Base-by-base conservation (phyloP, 257 asterid species). In the Scutellaria galericulata region DNA sequence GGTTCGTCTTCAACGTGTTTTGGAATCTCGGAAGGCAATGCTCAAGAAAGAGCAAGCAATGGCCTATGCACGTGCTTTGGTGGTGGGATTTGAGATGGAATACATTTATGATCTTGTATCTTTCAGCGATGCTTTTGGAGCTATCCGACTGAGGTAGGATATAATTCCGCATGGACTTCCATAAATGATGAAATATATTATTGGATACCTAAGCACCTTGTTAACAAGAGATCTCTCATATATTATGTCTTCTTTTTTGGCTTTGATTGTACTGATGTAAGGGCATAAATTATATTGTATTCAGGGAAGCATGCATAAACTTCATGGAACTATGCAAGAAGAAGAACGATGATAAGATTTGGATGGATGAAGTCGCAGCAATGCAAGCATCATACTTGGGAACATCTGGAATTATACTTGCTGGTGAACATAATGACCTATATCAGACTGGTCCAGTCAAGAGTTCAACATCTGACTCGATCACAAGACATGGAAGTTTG, bases 11-110 rank as follows among this genome's bases (percentile, higher is more conserved):
- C 88, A 87, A 65, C 89, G 92, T 54, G 89, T 83, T 73, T 52
- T 91, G 80, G 96, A 87, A 83, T 74, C 87, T 37, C 89, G 97
- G 64, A 89, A 83, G 74, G 88, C 90, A n/a, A 84, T 87, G 57
- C 86, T 91, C 39, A 81, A 83, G 87, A 91, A 87, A 73, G 97
- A 91, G 85, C 96, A 89, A 75, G 96, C 95, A 27, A 91, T 91
- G 97, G 96, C 97, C 48, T 89, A 87, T 66, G 96, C 97, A 24
- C 97, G 97, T n/a, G 90, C 97, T 56, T 51, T 89, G 70, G 97
- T 86, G 68, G 89, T 89, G 11, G 97, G 97, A 1, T 91, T 82
- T 45, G 95, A 87, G 75, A 81, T 79, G 80, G 96, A 83, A 45
- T 70, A 73, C 59, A 60, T 91, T 14, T 84, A 87, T 9, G 92